Base-by-base conservation (phyloP, 208 protist genomes). In the Leishmania martiniquensis region DNA sequence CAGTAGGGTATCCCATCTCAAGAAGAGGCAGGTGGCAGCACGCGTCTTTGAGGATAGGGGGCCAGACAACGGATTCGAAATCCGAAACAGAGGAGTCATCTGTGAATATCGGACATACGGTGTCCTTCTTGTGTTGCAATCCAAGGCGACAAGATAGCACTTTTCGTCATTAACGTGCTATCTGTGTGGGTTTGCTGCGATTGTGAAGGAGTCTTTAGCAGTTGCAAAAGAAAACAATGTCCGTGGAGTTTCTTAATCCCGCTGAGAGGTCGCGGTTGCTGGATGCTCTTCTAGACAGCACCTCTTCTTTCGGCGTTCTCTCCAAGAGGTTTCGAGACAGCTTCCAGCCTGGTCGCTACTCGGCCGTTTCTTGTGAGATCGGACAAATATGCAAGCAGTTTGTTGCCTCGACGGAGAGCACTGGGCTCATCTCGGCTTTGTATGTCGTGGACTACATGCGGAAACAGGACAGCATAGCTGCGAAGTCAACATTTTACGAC, bases 401-500 rank as follows among this genome's bases (percentile, higher is more conserved):
- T 57, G 80, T 95, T 37, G 78, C 52, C 20, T 88, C 87, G 34
- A 66, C 83, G 4, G 89, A 95, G 49, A 87, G 82, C 20, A 76
- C 82, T 44, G 85, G 80, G 12, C 83, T 95, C 34, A 76, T 93
- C 34, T 85, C 75, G n/a, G 80, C 84, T 10, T 74, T 95, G 54
- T 91, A 86, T 69, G 59, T 92, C 60, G 75, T 91, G 34, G 83
- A 93, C 82, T 47, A 80, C 15, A 91, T 95, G 85, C 73, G 85
- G 44, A 90, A 85, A 65, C 83, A 83, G 37, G 85, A 90, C 17
- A 92, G 80, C 76, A 63, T 86, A 22, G 71, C 76, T 42, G 91
- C 91, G 4, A 93, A 93, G 49, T 84, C 75, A 2, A 72, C 87
- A 1, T 89, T 95, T 54, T 95, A 88, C 78, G 89, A 82, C 62